Percentiles rank a stretch among this genome's conserved stretches.
These are phyloP conservation scores for Fabrea salina DNA, from an alignment of 169 alveolate species.

Conservation along the genomic window DNA sequence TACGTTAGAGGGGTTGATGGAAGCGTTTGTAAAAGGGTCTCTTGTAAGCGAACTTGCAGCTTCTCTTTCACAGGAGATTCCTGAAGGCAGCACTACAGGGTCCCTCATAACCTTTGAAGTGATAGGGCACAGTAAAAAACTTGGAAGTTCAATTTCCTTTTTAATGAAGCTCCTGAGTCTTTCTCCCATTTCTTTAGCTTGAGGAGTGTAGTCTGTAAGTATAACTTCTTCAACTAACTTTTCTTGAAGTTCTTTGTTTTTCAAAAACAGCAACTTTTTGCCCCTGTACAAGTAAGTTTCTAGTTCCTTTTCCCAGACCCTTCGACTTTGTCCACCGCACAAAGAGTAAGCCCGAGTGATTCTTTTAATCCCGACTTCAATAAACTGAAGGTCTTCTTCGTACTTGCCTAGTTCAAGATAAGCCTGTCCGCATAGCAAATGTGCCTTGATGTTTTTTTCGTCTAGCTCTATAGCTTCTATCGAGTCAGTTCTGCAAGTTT, in stretches of 20 bases:
- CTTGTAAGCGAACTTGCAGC: conserved; percentile 32
- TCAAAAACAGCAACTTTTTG: conserved; percentile 44
- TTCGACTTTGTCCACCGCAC: conserved; percentile 41
- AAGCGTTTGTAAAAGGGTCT: not conserved
- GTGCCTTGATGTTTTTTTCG: conserved; percentile 49
- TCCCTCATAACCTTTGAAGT: conserved; percentile 42
- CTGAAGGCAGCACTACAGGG: conserved; percentile 45
- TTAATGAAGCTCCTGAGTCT: not conserved
- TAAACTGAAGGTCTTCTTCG: not conserved
- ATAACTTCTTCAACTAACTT: not conserved
- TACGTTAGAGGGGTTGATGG: too few relatives aligned
- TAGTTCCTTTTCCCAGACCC: conserved; percentile 44
- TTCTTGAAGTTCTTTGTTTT: conserved; percentile 19
- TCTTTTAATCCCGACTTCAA: conserved; percentile 43
- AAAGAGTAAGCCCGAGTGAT: conserved; percentile 37
- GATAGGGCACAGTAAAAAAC: conserved; percentile 38
- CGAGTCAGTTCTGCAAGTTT: conserved; percentile 32
- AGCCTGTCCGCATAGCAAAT: conserved; percentile 40
- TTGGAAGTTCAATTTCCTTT: conserved; percentile 33
- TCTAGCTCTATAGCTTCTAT: conserved; percentile 43
- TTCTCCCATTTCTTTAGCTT: not conserved
- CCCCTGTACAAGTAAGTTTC: conserved; percentile 31
- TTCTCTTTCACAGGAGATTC: conserved; percentile 48
- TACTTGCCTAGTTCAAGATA: conserved; percentile 45
- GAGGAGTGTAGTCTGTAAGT: not conserved